A percentile compares a stretch with the other conserved stretches of the same genome.
Conservation (phyloP, 768 basidiomycete species). For the Neoboletus magnificus region DNA sequence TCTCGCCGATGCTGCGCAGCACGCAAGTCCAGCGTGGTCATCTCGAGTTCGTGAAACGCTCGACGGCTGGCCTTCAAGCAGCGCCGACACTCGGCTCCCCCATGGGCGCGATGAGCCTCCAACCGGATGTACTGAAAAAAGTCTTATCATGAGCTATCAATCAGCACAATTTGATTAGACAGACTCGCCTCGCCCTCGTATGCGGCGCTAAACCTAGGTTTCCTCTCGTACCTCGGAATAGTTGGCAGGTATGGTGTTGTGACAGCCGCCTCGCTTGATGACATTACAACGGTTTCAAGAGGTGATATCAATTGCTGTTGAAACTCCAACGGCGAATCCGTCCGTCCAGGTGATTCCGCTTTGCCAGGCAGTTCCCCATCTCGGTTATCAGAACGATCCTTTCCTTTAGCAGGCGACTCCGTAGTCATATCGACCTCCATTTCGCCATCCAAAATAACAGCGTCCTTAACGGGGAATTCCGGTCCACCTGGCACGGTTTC, state of each 20-base stretch:
- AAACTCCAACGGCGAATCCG: slow-evolving; percentile 14
- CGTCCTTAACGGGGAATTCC: not conserved
- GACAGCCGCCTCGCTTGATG: slow-evolving; percentile 17
- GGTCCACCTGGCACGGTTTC: not conserved
- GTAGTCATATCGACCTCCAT: slow-evolving; percentile 7
- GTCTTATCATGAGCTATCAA: slow-evolving; percentile 1
- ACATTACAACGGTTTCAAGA: slow-evolving; percentile 11
- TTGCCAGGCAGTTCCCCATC: slow-evolving; percentile 19
- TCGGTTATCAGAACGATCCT: slow-evolving; percentile 14
- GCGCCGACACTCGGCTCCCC: slow-evolving; percentile 39
- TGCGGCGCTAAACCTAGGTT: slow-evolving; percentile 27
- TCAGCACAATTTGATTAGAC: not conserved
- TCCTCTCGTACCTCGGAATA: slow-evolving; percentile 30
- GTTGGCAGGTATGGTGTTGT: slow-evolving; percentile 32
- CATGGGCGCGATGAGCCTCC: slow-evolving; percentile 38
- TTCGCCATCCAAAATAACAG: not conserved
- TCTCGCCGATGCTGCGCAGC: slow-evolving; percentile 56
- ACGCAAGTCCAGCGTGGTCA: slow-evolving; percentile 56
- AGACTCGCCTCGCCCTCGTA: slow-evolving; percentile 27
- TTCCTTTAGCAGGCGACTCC: slow-evolving; percentile 8
- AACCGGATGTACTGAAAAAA: slow-evolving; percentile 30
- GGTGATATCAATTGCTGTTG: slow-evolving; percentile 1
- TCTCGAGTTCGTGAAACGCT: slow-evolving; percentile 60
- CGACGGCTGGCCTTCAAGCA: slow-evolving; percentile 42
- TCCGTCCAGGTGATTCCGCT: slow-evolving; percentile 23